Evolutionary conservation across 768 basidiomycete genomes (phyloP).

Genomic region (Tylopilus sp.): DNA sequence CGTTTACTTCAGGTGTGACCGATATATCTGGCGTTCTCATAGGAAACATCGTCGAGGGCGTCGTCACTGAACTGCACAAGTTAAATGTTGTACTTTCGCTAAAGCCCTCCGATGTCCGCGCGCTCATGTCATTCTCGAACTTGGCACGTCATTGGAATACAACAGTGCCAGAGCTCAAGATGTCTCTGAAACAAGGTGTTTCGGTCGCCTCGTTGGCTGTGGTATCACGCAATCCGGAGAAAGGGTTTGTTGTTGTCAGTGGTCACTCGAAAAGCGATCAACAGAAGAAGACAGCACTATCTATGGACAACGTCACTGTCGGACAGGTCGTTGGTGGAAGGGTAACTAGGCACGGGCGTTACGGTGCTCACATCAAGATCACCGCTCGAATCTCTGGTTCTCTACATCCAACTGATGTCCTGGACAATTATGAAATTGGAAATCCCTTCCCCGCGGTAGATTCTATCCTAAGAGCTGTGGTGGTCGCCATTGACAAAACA

Average conservation of each 20-base stretch:
- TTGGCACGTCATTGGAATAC: constrained; percentile 75
- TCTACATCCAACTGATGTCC: constrained; percentile 76
- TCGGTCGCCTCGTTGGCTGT: constrained; percentile 75
- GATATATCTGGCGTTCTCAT: constrained; percentile 77
- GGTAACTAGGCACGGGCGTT: constrained; percentile 68
- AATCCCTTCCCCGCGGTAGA: constrained; percentile 57
- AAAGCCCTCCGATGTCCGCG: constrained; percentile 64
- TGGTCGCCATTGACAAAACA: constrained; percentile 64
- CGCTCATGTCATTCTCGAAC: constrained; percentile 83
- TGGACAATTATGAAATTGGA: constrained; percentile 72
- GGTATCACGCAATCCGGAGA: constrained; percentile 84
- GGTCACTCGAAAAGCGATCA: constrained; percentile 60
- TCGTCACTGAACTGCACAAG: constrained; percentile 78
- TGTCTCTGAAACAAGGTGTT: constrained; percentile 63
- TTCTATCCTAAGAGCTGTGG: constrained; percentile 64
- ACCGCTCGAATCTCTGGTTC: constrained; percentile 67
- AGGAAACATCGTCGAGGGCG: constrained; percentile 68
- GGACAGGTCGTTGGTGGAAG: constrained; percentile 81
- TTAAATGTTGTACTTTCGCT: constrained; percentile 78
- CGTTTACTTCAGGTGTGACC: constrained; percentile 43
- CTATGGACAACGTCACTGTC: constrained; percentile 60
- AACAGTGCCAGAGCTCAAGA: constrained; percentile 63
- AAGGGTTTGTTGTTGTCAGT: constrained; percentile 82
- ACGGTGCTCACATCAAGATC: constrained; percentile 78
- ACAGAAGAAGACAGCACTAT: constrained; percentile 48